Evolutionary conservation across 208 protist species (phyloP).

Genomic region (Blechomonas ayalai): DNA sequence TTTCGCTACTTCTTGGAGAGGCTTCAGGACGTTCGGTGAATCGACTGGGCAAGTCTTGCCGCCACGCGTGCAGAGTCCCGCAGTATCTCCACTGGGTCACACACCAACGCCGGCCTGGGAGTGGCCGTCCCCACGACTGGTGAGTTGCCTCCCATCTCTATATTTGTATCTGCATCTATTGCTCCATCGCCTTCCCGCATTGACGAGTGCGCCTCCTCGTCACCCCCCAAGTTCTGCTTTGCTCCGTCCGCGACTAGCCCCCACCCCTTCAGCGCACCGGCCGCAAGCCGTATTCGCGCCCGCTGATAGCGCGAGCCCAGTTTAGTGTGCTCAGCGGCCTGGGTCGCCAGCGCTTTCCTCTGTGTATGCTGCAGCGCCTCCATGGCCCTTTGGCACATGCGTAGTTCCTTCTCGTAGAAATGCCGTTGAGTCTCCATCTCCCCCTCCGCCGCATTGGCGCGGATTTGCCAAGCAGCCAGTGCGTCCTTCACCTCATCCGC

Average conservation of each 20-base stretch:
- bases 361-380: slow-evolving; percentile 24
- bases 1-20: no score
- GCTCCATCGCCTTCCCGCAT: neutral
- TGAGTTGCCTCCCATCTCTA: no score
- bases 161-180: neutral
- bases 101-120: neutral
- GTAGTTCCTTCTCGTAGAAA: slow-evolving; percentile 32
- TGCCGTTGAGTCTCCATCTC: slow-evolving; percentile 22
- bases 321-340: slow-evolving; percentile 16
- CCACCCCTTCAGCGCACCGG: slow-evolving; percentile 4
- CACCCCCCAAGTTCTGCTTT: no score
- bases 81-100: slow-evolving; percentile 18
- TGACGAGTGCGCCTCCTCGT: neutral
- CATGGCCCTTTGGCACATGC: slow-evolving; percentile 31
- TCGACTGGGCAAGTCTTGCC: slow-evolving; percentile 11
- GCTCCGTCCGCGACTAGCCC: slow-evolving; percentile 1
- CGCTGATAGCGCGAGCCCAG: slow-evolving; percentile 23
- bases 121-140: no score
- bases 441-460: slow-evolving; percentile 15
- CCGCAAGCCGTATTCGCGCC: slow-evolving; percentile 23
- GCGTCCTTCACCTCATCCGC: neutral
- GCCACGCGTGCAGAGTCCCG: slow-evolving; percentile 13
- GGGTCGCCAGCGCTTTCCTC: slow-evolving; percentile 18
- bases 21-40: slow-evolving; percentile 13
- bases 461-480: slow-evolving; percentile 13